Conservation (phyloP, 306 rosid genomes). For the Hippophae gyantsensis region DNA sequence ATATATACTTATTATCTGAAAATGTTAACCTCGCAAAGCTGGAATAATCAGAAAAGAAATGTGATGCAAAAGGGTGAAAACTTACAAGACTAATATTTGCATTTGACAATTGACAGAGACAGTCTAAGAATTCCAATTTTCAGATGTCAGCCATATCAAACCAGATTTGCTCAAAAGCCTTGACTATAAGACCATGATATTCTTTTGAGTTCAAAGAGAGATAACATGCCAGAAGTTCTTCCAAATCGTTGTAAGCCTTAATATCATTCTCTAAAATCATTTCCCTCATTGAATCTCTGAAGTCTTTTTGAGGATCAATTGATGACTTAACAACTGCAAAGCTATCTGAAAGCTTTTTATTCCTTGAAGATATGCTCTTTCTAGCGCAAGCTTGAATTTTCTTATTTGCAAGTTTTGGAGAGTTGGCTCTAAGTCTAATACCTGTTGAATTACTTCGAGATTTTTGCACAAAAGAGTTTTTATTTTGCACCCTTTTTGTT, state of each 20-base stretch:
- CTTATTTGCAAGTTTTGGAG: constrained; percentile 60
- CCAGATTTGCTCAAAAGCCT: constrained; percentile 84
- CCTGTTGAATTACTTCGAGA: constrained; percentile 16
- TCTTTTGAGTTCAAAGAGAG: constrained; percentile 68
- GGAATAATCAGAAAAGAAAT: too few relatives aligned
- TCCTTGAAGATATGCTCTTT: constrained; percentile 47
- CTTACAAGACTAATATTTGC: too few relatives aligned
- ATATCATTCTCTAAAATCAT: constrained; percentile 85
- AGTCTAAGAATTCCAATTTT: too few relatives aligned
- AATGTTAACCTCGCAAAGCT: too few relatives aligned
- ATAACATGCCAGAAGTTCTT: constrained; percentile 84
- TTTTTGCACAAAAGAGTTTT: too few relatives aligned
- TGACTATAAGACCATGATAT: constrained; percentile 61
- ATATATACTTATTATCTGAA: too few relatives aligned
- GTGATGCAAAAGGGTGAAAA: too few relatives aligned
- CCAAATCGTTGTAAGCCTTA: constrained; percentile 63
- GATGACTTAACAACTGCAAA: constrained; percentile 77
- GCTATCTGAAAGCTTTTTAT: constrained; percentile 43
- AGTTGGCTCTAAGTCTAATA: constrained; percentile 51
- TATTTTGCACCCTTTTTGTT: constrained; percentile 21
- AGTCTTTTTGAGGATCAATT: constrained; percentile 68
- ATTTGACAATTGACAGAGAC: too few relatives aligned
- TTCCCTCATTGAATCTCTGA: constrained; percentile 84
- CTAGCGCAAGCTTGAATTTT: constrained; percentile 39
- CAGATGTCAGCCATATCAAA: constrained; percentile 36